A percentile compares a stretch with the other conserved stretches of the same genome.
phyloP scores from a whole-genome alignment of 768 basidiomycete genomes.

The Kwoniella dendrophila region DNA sequence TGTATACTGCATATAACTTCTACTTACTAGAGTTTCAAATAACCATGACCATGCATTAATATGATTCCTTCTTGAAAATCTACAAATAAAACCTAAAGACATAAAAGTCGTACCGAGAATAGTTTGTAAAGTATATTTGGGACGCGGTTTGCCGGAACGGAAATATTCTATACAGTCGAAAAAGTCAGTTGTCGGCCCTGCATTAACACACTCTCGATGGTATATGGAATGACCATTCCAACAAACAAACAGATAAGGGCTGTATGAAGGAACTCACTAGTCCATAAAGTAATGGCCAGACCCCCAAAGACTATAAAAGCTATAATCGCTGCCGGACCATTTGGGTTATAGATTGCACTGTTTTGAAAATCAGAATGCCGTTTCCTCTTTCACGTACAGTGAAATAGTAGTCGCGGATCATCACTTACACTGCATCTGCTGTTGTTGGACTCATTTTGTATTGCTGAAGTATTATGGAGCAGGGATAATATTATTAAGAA shows the following conservation, averaged over 20 bases:
- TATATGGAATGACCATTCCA: too few relatives aligned
- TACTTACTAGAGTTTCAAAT: conserved; percentile 29
- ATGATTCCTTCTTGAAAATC: conserved; percentile 24
- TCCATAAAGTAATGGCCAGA: conserved; percentile 26
- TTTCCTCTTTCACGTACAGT: background rate
- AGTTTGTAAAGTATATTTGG: conserved; percentile 28
- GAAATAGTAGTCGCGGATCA: background rate
- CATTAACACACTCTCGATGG: too few relatives aligned
- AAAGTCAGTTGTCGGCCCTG: too few relatives aligned
- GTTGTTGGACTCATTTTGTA: conserved; percentile 7
- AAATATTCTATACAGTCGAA: conserved; percentile 25
- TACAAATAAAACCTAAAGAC: conserved; percentile 27
- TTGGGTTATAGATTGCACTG: conserved; percentile 38
- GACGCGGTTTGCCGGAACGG: conserved; percentile 19
- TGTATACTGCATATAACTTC: too few relatives aligned
- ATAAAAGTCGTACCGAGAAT: conserved; percentile 29
- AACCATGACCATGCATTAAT: conserved; percentile 35
- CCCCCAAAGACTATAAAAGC: conserved; percentile 23
- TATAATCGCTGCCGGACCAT: conserved; percentile 26
- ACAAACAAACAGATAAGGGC: background rate
- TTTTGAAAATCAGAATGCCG: background rate
- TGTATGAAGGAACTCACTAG: conserved; percentile 16
- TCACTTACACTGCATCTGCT: conserved; percentile 5
- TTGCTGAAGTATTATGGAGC: too few relatives aligned
- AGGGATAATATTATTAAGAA: too few relatives aligned